phyloP scores from a whole-genome alignment of 164 flowering plant species.

The Saururus chinensis region DNA sequence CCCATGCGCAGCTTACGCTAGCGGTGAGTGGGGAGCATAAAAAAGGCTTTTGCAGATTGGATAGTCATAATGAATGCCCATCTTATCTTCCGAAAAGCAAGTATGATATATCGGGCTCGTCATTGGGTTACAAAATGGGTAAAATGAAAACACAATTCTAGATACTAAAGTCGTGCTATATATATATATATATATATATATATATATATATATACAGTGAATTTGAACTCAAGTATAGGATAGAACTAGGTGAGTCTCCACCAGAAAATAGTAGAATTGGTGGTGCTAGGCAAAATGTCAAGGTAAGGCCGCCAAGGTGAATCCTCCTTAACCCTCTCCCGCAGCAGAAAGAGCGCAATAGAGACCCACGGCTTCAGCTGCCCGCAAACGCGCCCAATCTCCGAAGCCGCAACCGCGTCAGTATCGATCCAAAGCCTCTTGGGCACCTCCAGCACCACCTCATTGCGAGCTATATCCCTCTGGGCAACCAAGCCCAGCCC shows the following conservation, averaged over 20 bases:
- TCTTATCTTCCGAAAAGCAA: too few relatives aligned
- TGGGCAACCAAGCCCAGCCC: conserved; percentile 77
- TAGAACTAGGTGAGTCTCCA: not conserved
- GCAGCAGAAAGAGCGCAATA: conserved; percentile 75
- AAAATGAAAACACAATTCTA: too few relatives aligned
- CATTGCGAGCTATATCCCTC: conserved; percentile 48
- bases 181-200: too few relatives aligned
- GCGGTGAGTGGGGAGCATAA: too few relatives aligned
- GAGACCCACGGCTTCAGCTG: conserved; percentile 84
- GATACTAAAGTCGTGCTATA: too few relatives aligned
- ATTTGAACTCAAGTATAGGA: too few relatives aligned
- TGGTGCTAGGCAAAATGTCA: conserved; percentile 53
- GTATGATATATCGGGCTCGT: too few relatives aligned
- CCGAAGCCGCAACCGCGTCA: conserved; percentile 66
- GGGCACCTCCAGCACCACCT: conserved; percentile 82
- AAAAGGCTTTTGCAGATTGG: too few relatives aligned
- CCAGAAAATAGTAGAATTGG: conserved; percentile 81
- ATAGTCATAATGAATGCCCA: too few relatives aligned
- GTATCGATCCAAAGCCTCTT: conserved; percentile 75
- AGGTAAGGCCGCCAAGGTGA: conserved; percentile 60
- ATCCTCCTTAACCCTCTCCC: conserved; percentile 50
- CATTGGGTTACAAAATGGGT: too few relatives aligned
- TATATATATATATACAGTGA: too few relatives aligned
- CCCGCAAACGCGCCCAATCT: conserved; percentile 59
- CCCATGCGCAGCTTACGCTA: too few relatives aligned